Conservation (phyloP, 2,329 filamentous ascomycete species). For the Aspergillus sp. region DNA sequence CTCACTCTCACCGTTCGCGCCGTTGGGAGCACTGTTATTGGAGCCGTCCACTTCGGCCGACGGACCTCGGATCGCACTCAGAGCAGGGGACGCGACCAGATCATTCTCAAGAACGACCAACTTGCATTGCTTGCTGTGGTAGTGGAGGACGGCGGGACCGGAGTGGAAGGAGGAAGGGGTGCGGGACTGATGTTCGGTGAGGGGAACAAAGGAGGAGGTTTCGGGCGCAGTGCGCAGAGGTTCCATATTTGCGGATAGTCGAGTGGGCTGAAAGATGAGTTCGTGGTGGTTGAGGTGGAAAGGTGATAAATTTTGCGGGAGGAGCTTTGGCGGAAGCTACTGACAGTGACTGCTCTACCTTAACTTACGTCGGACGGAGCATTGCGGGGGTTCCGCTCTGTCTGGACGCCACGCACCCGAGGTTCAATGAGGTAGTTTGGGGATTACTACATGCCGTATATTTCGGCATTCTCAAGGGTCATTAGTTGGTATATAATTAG, state of each 20-base stretch:
- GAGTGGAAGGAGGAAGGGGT: conserved; percentile 50
- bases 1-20: conserved; percentile 13
- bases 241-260: conserved; percentile 38
- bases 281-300: conserved; percentile 5
- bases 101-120: conserved; percentile 44
- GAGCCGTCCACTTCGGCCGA: conserved; percentile 1
- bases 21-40: background rate
- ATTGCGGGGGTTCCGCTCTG: background rate
- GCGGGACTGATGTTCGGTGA: conserved; percentile 48
- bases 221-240: conserved; percentile 39
- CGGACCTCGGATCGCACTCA: conserved; percentile 31
- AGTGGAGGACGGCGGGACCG: conserved; percentile 48
- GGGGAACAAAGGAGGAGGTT: conserved; percentile 41
- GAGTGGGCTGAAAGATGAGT: background rate
- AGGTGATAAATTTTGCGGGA: conserved; percentile 6
- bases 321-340: conserved; percentile 6
- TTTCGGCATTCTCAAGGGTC: background rate
- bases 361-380: conserved; percentile 6
- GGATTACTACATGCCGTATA: background rate
- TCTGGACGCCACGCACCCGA: background rate
- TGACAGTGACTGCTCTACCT: background rate
- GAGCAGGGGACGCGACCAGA: conserved; percentile 32
- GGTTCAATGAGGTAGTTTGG: background rate
- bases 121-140: conserved; percentile 47
- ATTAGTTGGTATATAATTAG: background rate